Conservation (phyloP, 78 protist species). For the Carpediemonas membranifera region DNA sequence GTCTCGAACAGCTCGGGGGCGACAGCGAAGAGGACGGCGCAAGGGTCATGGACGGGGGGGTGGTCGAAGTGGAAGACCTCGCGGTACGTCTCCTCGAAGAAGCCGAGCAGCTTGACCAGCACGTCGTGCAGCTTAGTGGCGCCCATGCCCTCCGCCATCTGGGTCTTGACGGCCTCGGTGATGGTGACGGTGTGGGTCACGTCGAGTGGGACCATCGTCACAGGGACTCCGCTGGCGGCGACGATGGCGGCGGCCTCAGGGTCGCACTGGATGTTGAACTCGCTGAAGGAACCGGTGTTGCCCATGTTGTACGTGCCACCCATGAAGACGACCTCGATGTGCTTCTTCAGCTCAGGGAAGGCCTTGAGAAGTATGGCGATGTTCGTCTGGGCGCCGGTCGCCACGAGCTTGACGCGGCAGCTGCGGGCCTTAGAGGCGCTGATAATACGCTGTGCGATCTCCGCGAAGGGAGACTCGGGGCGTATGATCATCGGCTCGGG, state of each 20-base stretch:
- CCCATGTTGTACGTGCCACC: slow-evolving; percentile 66
- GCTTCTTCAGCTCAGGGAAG: slow-evolving; percentile 46
- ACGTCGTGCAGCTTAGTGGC: slow-evolving; percentile 27
- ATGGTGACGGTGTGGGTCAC: slow-evolving; percentile 44
- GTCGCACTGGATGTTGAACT: slow-evolving; percentile 55
- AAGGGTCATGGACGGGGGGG: slow-evolving; percentile 77
- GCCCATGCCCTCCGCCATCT: slow-evolving; percentile 25
- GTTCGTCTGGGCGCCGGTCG: slow-evolving; percentile 66
- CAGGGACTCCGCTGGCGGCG: slow-evolving; percentile 42
- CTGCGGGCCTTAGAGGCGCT: too few species aligned
- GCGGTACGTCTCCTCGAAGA: slow-evolving; percentile 49
- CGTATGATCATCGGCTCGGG: too few species aligned
- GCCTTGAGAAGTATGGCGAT: slow-evolving; percentile 48
- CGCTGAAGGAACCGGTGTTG: slow-evolving; percentile 62
- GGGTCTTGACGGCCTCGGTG: slow-evolving; percentile 8
- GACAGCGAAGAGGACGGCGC: slow-evolving; percentile 57
- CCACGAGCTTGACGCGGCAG: slow-evolving; percentile 36
- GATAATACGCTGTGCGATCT: too few species aligned
- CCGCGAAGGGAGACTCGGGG: too few species aligned
- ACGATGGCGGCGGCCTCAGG: slow-evolving; percentile 70
- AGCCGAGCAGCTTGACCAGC: slow-evolving; percentile 38
- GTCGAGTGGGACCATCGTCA: slow-evolving; percentile 70
- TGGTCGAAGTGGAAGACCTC: slow-evolving; percentile 25
- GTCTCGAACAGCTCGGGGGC: slow-evolving; percentile 50
- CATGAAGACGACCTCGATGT: slow-evolving; percentile 42